Percentiles rank a stretch among this genome's conserved stretches.
phyloP scores from a whole-genome alignment of 2,329 filamentous ascomycete genomes.

The Cryphonectria parasitica region DNA sequence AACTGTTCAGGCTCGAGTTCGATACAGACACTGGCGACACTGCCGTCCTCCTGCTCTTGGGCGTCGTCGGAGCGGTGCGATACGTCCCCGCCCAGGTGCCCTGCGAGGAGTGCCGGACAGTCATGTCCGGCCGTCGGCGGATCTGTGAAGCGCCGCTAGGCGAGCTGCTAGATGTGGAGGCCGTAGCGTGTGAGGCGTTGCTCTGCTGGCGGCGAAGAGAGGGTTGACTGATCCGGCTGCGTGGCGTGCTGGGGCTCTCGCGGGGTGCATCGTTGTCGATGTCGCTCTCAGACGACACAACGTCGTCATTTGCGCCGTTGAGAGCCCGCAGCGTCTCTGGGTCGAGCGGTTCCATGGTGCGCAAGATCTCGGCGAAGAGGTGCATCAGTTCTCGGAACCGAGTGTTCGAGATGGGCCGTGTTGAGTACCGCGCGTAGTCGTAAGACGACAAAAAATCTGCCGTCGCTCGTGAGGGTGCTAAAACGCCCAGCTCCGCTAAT shows the following conservation, averaged over 20 bases:
- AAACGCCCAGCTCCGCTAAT: slow-evolving; percentile 68
- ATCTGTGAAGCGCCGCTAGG: slow-evolving; percentile 27
- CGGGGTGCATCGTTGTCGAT: slow-evolving; percentile 52
- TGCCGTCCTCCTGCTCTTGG: slow-evolving; percentile 48
- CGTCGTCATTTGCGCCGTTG: slow-evolving; percentile 36
- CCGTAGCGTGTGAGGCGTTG: slow-evolving; percentile 24
- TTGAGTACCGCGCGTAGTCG: slow-evolving; percentile 84
- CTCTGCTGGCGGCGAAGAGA: slow-evolving; percentile 29
- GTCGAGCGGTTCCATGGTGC: slow-evolving; percentile 71
- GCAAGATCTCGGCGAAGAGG: slow-evolving; percentile 79
- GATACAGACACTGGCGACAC: slow-evolving; percentile 41
- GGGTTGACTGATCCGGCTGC: slow-evolving; percentile 29
- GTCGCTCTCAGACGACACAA: slow-evolving; percentile 40
- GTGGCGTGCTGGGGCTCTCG: slow-evolving; percentile 46
- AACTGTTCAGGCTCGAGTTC: slow-evolving; percentile 42
- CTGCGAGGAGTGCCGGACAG: slow-evolving; percentile 46
- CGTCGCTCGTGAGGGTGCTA: slow-evolving; percentile 49
- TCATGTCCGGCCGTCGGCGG: slow-evolving; percentile 34
- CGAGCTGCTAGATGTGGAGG: slow-evolving; percentile 22
- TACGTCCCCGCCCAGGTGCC: slow-evolving; percentile 49
- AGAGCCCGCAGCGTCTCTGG: slow-evolving; percentile 50
- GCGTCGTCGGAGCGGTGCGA: slow-evolving; percentile 58
- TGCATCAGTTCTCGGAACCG: slow-evolving; percentile 82
- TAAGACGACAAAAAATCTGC: slow-evolving; percentile 75
- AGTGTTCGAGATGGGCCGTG: slow-evolving; percentile 65